Conservation (phyloP, 352 stramenopile species). For the Phytophthora chlamydospora region DNA sequence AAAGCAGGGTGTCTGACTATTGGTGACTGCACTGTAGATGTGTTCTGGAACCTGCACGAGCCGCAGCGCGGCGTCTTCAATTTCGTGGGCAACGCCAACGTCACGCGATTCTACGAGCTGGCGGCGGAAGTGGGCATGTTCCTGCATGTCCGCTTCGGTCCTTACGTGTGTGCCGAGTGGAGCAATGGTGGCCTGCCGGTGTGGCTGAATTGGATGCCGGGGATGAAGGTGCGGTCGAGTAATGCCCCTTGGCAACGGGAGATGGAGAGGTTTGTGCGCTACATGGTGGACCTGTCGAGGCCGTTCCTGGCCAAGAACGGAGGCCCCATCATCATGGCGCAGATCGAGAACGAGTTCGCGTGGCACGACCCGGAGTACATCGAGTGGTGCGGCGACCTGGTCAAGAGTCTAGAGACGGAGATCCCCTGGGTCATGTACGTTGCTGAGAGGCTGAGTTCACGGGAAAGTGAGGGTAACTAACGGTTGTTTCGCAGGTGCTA, state of each 20-base stretch:
- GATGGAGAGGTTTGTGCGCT: constrained; percentile 66
- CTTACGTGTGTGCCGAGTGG: constrained; percentile 76
- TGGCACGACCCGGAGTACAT: constrained; percentile 57
- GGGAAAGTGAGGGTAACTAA: background rate
- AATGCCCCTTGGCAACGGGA: constrained; percentile 47
- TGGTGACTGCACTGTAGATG: constrained; percentile 42
- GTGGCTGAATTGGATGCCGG: constrained; percentile 62
- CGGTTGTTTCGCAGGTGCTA: constrained; percentile 54
- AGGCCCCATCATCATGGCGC: constrained; percentile 74
- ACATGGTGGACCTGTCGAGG: constrained; percentile 67
- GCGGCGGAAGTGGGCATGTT: constrained; percentile 64
- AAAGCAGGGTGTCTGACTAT: background rate
- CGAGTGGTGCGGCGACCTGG: constrained; percentile 60
- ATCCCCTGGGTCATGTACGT: constrained; percentile 82
- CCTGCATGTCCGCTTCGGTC: constrained; percentile 70
- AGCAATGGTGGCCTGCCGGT: constrained; percentile 64
- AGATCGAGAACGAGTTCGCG: constrained; percentile 78
- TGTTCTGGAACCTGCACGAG: constrained; percentile 80
- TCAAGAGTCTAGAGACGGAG: constrained; percentile 53
- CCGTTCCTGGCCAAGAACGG: constrained; percentile 69
- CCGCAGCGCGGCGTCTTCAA: constrained; percentile 58
- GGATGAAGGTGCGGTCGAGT: constrained; percentile 56
- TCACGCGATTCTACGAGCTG: constrained; percentile 70
- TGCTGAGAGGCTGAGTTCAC: background rate
- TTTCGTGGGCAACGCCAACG: constrained; percentile 51